Evolutionary conservation across 495 filamentous ascomycete species (phyloP), one percentile per base, ranked within the genome.

Genomic region (Stereocaulon alpinum): DNA sequence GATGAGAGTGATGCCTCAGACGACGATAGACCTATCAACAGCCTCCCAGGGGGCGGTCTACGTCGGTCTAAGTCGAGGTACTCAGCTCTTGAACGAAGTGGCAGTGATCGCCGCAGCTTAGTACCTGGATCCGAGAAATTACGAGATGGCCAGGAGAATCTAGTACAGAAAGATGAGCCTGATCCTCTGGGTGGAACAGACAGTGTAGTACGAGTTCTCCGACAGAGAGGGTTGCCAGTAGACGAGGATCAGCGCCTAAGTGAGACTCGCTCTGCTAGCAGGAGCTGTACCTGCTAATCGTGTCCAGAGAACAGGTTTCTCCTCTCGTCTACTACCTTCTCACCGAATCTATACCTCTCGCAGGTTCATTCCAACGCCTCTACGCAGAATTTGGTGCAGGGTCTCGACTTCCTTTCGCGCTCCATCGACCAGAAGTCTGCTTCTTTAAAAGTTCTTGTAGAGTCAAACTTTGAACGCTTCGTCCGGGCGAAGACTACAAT

Each of bases 401-500:
- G 93, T 3, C 80, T 97, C 11, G 84, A 93, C 41, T 80, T 86
- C 49, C 80, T 98, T 4, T 90, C 89, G 6, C 78, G 77, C 53
- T 96, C 91, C 0, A 98, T 98, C 64, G 93, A 97, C 64, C 88
- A 97, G 68, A 98, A 98, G 67, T 95, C 91, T 1, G 93, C 91
- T 0, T 94, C 90, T 5, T 73, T 98, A 40, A 98, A 98, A 69
- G 87, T 94, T 2, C 79, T 98, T 4, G 93, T 98, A 27, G 93
- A 98, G 71, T 89, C 87, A 32, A 97, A 98, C 67, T 98, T 98
- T 66, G 94, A 98, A 72, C 85, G 91, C 37, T 98, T 98, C 71
- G 92, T 98, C 37, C 83, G 86, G 12, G 93, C 94, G 7, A 98
- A 98, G 69, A 86, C 89, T 4, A 96, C 91, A 7, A 97, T 98